These are phyloP conservation scores for Haplosporangium sp. DNA, from an alignment of 371 early-diverging fungal genomes.

Conservation along the genomic window DNA sequence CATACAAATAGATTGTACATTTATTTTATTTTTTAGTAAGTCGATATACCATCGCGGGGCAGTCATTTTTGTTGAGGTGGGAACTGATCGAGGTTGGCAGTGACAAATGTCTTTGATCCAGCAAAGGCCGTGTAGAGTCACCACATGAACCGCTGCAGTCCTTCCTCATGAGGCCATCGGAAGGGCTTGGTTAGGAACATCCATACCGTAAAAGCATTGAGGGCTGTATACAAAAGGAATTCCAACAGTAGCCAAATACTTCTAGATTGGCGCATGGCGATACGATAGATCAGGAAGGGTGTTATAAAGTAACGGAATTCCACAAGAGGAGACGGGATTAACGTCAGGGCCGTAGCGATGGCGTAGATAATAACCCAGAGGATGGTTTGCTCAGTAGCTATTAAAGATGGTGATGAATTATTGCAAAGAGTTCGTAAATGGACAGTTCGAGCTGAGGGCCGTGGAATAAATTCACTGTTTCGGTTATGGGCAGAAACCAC, in stretches of 20 bases:
- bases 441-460: no score
- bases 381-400: slow-evolving; percentile 58
- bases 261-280: slow-evolving; percentile 64
- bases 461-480: no score
- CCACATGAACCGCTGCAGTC: slow-evolving; percentile 93
- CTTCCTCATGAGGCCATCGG: slow-evolving; percentile 72
- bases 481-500: neutral
- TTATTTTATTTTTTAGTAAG: neutral
- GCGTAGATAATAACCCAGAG: slow-evolving; percentile 62
- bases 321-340: slow-evolving; percentile 92
- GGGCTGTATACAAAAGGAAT: slow-evolving; percentile 53
- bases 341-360: slow-evolving; percentile 60
- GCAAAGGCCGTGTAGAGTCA: slow-evolving; percentile 53
- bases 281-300: slow-evolving; percentile 80
- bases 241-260: slow-evolving; percentile 54
- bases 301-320: slow-evolving; percentile 96
- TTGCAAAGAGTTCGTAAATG: neutral
- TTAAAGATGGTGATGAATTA: neutral
- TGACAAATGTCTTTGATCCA: slow-evolving; percentile 3
- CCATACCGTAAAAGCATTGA: slow-evolving; percentile 74
- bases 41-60: neutral
- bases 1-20: slow-evolving; percentile 2
- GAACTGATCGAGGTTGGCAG: no score
- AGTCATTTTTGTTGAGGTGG: neutral
- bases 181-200: slow-evolving; percentile 82